Evolutionary conservation across 352 stramenopile genomes (phyloP).

Genomic region (Bremia lactucae): DNA sequence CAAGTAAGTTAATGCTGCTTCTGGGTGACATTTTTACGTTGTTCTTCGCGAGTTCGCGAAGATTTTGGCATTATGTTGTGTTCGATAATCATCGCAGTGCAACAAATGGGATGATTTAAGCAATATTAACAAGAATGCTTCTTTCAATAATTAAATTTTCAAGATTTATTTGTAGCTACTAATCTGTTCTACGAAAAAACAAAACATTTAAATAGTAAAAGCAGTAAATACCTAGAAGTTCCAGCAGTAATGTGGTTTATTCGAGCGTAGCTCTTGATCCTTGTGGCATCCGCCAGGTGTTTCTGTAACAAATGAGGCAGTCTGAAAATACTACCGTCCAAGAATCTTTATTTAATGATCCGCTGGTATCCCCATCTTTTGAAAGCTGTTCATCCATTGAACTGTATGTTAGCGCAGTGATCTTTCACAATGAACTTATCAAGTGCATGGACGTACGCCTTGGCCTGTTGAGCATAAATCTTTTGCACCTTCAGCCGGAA

Average conservation of each 20-base stretch:
- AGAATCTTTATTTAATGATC: no score
- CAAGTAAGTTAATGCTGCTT: slow-evolving; percentile 71
- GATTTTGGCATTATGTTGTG: slow-evolving; percentile 53
- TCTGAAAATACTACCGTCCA: no score
- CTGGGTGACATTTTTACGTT: slow-evolving; percentile 16
- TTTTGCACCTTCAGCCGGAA: slow-evolving; percentile 63
- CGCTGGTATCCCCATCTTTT: slow-evolving; percentile 56
- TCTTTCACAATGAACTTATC: not conserved
- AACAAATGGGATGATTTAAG: slow-evolving; percentile 17
- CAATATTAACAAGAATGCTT: slow-evolving; percentile 31
- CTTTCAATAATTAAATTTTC: slow-evolving; percentile 5
- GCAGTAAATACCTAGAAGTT: not conserved
- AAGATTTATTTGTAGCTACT: slow-evolving; percentile 7
- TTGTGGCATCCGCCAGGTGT: no score
- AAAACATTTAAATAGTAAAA: not conserved
- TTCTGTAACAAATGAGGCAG: no score
- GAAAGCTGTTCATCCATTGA: slow-evolving; percentile 30
- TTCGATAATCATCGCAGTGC: slow-evolving; percentile 17
- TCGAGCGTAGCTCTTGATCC: no score
- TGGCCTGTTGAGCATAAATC: slow-evolving; percentile 58
- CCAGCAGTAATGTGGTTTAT: no score
- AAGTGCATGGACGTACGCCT: slow-evolving; percentile 32
- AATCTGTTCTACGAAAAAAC: not conserved
- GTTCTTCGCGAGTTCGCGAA: slow-evolving; percentile 44
- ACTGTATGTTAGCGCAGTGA: not conserved